Base-by-base conservation (phyloP, 305 asterid genomes). In the Ilex paraguariensis region DNA sequence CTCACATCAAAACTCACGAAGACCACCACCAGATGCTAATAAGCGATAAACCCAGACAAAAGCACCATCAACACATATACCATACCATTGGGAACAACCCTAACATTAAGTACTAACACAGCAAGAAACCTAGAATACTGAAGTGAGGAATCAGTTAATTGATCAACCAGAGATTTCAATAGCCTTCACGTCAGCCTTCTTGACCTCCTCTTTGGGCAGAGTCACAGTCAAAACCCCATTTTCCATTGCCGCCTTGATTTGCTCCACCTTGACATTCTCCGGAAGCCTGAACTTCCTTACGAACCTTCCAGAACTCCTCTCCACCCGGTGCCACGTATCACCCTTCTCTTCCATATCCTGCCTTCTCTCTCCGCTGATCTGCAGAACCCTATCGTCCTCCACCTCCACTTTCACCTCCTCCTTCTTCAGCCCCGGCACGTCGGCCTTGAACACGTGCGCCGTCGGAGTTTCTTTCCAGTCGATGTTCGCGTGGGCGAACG, bases 391-490 rank as follows among this genome's bases (percentile, higher is more conserved):
- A 40, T 49, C 75, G 2, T 69, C 74, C 39, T 68, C 70, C 6
- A 68, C 54, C 54, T 64, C 70, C 40, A 70, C 63, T 14, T 70
- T 70, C 14, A 70, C 66, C 28, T 70, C 75, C 12, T 65, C 69
- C 60, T 67, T 73, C 58, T 61, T 68, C 31, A 68, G 53, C 10
- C 78, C 75, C 3, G 75, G 78, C 4, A 68, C 49, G 56, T 73
- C 78, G 3, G 71, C 78, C 46, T 68, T 68, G 71, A 68, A 68
- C 21, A 68, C 65, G 69, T 73, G 74, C 1, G 75, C 67, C 0
- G 53, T 44, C 1, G 74, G 75, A 1, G 78, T 73, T 56, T 73
- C 78, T 44, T 73, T 73, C 78, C 74, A 68, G 16, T 73, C 78
- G 2, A 73, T 40, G 32, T 57, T 59, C 0, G 71, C 39, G 42